Conservation (phyloP, 176 grass and related monocot genomes). For the Saccharum officinarum region DNA sequence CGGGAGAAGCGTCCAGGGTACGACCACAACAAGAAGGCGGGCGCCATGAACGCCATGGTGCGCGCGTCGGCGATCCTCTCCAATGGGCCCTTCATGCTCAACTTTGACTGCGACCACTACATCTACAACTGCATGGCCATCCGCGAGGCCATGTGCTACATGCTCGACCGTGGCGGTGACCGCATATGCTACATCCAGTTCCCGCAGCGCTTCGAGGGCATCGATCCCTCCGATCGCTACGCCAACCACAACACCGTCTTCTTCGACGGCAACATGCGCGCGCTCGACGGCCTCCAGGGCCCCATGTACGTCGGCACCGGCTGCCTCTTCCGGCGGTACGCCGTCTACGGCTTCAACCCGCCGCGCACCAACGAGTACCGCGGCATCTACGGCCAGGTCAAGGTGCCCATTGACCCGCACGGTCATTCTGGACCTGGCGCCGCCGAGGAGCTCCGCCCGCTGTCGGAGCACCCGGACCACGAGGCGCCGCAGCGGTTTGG, state of each 20-base stretch:
- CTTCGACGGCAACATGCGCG: slow-evolving; percentile 99
- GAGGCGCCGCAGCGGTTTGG: neutral
- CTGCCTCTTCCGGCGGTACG: slow-evolving; percentile 86
- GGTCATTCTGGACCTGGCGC: no score
- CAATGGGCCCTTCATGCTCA: neutral
- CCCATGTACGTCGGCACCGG: slow-evolving; percentile 96
- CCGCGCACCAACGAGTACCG: slow-evolving; percentile 72
- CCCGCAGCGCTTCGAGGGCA: slow-evolving; percentile 88
- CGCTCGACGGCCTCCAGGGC: slow-evolving; percentile 88
- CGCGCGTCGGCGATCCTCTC: neutral
- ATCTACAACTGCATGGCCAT: slow-evolving; percentile 37
- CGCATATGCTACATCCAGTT: slow-evolving; percentile 85
- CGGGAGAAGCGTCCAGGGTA: neutral
- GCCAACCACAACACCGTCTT: slow-evolving; percentile 99
- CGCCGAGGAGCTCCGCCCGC: no score
- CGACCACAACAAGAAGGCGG: neutral
- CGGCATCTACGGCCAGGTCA: neutral
- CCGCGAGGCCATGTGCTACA: slow-evolving; percentile 94
- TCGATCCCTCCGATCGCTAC: slow-evolving; percentile 92
- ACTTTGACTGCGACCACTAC: neutral
- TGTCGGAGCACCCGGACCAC: no score
- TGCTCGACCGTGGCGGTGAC: slow-evolving; percentile 86
- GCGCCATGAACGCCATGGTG: neutral
- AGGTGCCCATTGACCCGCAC: no score
- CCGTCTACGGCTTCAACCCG: slow-evolving; percentile 91